Percentiles rank a stretch among this genome's conserved stretches.
Conservation (phyloP, 176 grass and related monocot species). For the Alopecurus myosuroides region DNA sequence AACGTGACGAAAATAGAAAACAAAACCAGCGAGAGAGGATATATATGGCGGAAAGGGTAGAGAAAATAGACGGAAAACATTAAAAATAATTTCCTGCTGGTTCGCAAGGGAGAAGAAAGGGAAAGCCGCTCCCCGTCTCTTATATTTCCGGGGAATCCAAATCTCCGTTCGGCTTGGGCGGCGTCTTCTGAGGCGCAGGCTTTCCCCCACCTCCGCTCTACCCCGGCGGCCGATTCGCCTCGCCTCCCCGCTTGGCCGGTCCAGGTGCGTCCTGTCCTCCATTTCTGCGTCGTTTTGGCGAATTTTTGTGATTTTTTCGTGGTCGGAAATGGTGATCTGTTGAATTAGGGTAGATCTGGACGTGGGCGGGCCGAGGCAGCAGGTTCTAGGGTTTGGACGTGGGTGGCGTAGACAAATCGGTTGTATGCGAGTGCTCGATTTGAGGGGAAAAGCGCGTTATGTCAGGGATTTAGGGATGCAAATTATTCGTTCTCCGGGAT, state of each 20-base stretch:
- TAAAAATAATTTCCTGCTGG: neutral
- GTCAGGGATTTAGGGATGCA: neutral
- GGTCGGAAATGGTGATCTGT: neutral
- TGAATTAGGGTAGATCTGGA: slow-evolving; percentile 22
- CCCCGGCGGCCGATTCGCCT: slow-evolving; percentile 14
- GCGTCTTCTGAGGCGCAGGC: slow-evolving; percentile 14
- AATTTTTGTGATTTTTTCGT: neutral
- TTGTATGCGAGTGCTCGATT: neutral
- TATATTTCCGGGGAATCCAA: neutral
- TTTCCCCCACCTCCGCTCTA: neutral
- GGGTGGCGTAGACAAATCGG: neutral
- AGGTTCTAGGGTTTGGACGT: neutral
- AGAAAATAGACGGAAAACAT: neutral
- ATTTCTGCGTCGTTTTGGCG: neutral
- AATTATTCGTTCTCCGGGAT: neutral
- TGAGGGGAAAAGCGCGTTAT: neutral
- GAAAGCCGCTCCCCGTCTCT: neutral
- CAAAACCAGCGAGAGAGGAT: neutral
- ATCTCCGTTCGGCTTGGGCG: slow-evolving; percentile 1
- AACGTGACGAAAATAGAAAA: neutral
- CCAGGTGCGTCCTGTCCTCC: slow-evolving; percentile 13
- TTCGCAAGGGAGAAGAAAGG: neutral
- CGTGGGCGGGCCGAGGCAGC: neutral
- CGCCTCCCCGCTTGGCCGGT: neutral
- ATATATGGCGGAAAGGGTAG: neutral